Percentiles rank a stretch among this genome's conserved stretches.
These are phyloP conservation scores for Paramecium biaurelia DNA, from an alignment of 73 alveolate genomes.

Conservation along the genomic window DNA sequence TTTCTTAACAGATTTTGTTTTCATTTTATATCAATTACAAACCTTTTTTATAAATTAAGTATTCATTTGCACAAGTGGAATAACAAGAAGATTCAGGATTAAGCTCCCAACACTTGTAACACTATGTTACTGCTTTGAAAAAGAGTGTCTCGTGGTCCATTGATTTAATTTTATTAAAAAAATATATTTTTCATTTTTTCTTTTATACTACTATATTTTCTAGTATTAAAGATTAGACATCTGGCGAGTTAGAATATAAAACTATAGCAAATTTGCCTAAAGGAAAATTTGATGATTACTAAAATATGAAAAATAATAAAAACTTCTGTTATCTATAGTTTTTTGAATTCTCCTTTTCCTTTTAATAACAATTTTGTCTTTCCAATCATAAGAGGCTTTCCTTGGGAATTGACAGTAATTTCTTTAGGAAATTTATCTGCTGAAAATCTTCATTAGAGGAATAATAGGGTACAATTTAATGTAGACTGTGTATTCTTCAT, in stretches of 20 bases:
- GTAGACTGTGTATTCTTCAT: background rate
- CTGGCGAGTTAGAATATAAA: background rate
- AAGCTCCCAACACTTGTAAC: background rate
- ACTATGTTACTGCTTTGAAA: background rate
- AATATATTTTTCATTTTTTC: background rate
- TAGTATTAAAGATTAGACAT: background rate
- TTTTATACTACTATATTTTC: background rate
- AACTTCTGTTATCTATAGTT: background rate
- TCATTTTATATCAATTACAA: background rate
- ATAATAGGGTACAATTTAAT: background rate
- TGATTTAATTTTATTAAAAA: background rate
- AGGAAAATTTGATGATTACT: background rate
- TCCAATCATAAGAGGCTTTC: background rate
- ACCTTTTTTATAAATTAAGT: background rate
- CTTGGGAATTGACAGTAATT: background rate
- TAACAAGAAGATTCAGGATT: background rate
- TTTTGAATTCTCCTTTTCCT: background rate
- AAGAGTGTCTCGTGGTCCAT: background rate
- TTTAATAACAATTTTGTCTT: background rate
- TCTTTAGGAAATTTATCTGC: slow-evolving; percentile 9
- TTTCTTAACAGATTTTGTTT: background rate
- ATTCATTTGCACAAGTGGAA: background rate
- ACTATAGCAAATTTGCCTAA: background rate
- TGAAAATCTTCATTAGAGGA: background rate
- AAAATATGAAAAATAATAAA: background rate